These are phyloP conservation scores for Glaciozyma martinii DNA, from an alignment of 768 basidiomycete genomes.

Conservation along the genomic window DNA sequence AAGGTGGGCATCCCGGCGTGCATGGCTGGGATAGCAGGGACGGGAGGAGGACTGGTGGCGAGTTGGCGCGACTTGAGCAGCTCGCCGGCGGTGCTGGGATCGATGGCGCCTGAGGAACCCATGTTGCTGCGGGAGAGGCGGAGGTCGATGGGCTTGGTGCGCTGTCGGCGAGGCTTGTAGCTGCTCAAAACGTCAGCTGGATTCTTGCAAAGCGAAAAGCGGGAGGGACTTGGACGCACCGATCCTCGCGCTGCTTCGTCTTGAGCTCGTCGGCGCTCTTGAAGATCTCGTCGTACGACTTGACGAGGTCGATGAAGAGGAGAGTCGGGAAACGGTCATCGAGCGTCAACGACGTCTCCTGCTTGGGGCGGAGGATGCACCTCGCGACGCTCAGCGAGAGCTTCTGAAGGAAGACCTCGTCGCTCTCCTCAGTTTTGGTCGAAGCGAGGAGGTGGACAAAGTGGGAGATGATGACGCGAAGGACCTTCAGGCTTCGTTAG, in stretches of 20 bases:
- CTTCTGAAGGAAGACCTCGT: constrained; percentile 77
- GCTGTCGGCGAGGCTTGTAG: constrained; percentile 30
- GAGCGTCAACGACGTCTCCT: constrained; percentile 73
- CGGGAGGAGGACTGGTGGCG: too few species aligned
- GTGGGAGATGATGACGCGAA: constrained; percentile 70
- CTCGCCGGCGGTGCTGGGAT: constrained; percentile 2
- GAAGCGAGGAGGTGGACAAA: constrained; percentile 44
- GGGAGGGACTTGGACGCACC: not conserved
- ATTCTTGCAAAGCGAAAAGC: not conserved
- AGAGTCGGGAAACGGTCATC: constrained; percentile 81
- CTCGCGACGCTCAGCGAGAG: constrained; percentile 78
- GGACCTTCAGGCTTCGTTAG: constrained; percentile 68
- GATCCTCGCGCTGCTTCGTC: constrained; percentile 18
- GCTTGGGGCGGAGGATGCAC: constrained; percentile 67
- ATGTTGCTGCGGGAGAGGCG: constrained; percentile 21
- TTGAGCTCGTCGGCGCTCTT: constrained; percentile 1
- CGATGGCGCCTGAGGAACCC: constrained; percentile 10
- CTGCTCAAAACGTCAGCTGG: not conserved
- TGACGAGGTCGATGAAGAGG: constrained; percentile 71
- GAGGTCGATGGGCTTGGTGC: constrained; percentile 35
- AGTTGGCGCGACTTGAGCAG: not conserved
- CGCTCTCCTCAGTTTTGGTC: constrained; percentile 45
- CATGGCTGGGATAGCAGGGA: too few species aligned
- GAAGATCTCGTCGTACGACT: not conserved
- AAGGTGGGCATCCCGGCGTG: too few species aligned